phyloP scores from a whole-genome alignment of 495 filamentous ascomycete species.

The Aspergillus taichungensis region DNA sequence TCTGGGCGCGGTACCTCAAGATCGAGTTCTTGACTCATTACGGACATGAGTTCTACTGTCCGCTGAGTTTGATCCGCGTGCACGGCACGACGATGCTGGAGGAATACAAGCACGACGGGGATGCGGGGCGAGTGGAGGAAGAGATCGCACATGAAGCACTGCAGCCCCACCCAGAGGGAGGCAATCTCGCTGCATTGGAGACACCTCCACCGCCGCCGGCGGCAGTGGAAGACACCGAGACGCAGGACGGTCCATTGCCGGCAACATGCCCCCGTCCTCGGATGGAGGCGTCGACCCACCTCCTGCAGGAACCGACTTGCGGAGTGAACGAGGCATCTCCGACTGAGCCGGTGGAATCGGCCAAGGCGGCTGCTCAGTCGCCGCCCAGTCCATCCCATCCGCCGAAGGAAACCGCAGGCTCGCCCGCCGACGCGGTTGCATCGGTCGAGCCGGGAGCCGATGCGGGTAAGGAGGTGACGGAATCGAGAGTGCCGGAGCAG shows the following conservation, averaged over 20 bases:
- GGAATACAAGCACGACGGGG: constrained; percentile 70
- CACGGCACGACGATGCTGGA: constrained; percentile 98
- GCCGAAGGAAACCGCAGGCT: no score
- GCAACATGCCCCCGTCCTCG: constrained; percentile 11
- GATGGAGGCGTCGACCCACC: background rate
- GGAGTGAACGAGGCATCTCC: no score
- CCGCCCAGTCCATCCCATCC: no score
- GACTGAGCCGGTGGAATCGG: no score
- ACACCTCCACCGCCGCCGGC: background rate
- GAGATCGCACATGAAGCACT: constrained; percentile 38
- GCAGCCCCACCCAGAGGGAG: constrained; percentile 30
- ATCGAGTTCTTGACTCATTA: constrained; percentile 91
- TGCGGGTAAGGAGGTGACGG: no score
- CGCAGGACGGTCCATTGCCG: background rate
- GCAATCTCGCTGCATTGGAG: constrained; percentile 12
- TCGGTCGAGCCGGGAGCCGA: no score
- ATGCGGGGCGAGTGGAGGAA: constrained; percentile 49
- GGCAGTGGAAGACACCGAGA: background rate
- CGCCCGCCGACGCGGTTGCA: no score
- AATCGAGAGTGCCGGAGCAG: no score
- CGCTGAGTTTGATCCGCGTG: constrained; percentile 78
- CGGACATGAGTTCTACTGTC: constrained; percentile 94
- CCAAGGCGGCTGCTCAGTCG: no score
- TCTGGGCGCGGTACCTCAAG: constrained; percentile 88
- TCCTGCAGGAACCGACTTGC: no score